phyloP scores from a whole-genome alignment of 805 yeast species.

The Candida sphagnicola region DNA sequence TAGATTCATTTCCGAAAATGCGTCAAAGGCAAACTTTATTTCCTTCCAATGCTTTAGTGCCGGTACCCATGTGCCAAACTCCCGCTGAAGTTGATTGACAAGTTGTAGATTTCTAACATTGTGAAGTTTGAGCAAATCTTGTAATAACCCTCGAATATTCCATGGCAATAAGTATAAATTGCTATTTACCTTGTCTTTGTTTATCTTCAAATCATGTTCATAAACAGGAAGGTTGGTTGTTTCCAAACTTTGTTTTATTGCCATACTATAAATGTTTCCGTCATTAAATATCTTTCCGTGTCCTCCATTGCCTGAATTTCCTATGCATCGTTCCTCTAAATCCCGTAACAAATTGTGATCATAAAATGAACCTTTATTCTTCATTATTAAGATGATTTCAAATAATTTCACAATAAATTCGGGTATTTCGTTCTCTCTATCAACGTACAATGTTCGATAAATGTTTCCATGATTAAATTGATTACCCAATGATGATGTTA shows the following conservation, averaged over 20 bases:
- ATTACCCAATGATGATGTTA: slow-evolving; percentile 26
- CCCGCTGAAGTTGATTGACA: slow-evolving; percentile 19
- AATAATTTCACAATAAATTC: slow-evolving; percentile 24
- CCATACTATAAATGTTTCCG: slow-evolving; percentile 22
- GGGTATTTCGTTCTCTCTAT: slow-evolving; percentile 16
- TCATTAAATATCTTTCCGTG: slow-evolving; percentile 25
- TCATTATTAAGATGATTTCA: slow-evolving; percentile 24
- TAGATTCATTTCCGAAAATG: slow-evolving; percentile 25
- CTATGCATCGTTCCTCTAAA: slow-evolving; percentile 26
- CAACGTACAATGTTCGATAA: slow-evolving; percentile 23
- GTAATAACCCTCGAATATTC: slow-evolving; percentile 33
- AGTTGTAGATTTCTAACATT: slow-evolving; percentile 24
- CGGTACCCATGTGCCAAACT: slow-evolving; percentile 28
- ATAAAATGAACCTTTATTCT: slow-evolving; percentile 28
- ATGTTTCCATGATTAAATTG: slow-evolving; percentile 35
- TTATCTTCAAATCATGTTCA: slow-evolving; percentile 9
- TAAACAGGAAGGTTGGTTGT: slow-evolving; percentile 28
- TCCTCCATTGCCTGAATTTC: slow-evolving; percentile 18
- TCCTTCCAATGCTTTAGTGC: slow-evolving; percentile 27
- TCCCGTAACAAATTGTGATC: slow-evolving; percentile 29
- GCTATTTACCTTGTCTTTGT: neutral
- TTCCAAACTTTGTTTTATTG: slow-evolving; percentile 30
- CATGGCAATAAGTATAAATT: slow-evolving; percentile 31
- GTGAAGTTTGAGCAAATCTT: slow-evolving; percentile 29
- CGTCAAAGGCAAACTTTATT: slow-evolving; percentile 28